These are phyloP conservation scores for Microdochium nivale DNA, from an alignment of 2,329 filamentous ascomycete genomes.

Conservation along the genomic window DNA sequence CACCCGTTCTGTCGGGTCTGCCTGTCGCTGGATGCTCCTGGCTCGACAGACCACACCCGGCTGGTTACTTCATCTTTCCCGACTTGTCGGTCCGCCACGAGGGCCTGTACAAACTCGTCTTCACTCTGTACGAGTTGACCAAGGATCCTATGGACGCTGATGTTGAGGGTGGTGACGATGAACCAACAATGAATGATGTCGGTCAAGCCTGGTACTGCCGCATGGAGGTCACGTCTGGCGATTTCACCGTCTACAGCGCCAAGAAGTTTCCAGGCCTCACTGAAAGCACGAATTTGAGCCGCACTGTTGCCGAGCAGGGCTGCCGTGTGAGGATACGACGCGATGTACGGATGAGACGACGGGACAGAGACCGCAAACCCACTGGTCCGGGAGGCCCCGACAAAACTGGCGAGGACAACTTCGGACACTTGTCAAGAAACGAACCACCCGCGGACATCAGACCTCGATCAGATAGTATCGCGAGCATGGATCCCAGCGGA, in stretches of 20 bases:
- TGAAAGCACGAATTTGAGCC: slow-evolving; percentile 81
- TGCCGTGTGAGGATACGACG: slow-evolving; percentile 93
- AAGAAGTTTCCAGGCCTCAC: slow-evolving; percentile 97
- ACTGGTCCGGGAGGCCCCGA: slow-evolving; percentile 36
- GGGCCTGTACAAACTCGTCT: slow-evolving; percentile 82
- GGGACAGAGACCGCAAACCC: slow-evolving; percentile 54
- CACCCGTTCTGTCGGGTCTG: slow-evolving; percentile 85
- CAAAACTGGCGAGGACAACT: slow-evolving; percentile 48
- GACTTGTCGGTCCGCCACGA: slow-evolving; percentile 94
- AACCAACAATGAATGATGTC: slow-evolving; percentile 25
- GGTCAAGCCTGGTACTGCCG: slow-evolving; percentile 66
- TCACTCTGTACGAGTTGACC: slow-evolving; percentile 88
- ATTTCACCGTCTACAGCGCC: slow-evolving; percentile 87
- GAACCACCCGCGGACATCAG: slow-evolving; percentile 17
- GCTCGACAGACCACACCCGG: slow-evolving; percentile 71
- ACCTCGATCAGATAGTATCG: slow-evolving; percentile 19
- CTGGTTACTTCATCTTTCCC: slow-evolving; percentile 95
- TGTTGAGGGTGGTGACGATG: slow-evolving; percentile 32
- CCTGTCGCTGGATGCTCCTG: slow-evolving; percentile 95
- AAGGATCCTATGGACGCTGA: slow-evolving; percentile 79
- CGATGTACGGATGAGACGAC: slow-evolving; percentile 85
- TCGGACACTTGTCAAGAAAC: slow-evolving; percentile 8
- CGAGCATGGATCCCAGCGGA: slow-evolving; percentile 17
- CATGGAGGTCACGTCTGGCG: slow-evolving; percentile 79
- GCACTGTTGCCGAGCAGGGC: slow-evolving; percentile 89